Base-by-base conservation (phyloP, 352 stramenopile species). In the Phytophthora crassamura region DNA sequence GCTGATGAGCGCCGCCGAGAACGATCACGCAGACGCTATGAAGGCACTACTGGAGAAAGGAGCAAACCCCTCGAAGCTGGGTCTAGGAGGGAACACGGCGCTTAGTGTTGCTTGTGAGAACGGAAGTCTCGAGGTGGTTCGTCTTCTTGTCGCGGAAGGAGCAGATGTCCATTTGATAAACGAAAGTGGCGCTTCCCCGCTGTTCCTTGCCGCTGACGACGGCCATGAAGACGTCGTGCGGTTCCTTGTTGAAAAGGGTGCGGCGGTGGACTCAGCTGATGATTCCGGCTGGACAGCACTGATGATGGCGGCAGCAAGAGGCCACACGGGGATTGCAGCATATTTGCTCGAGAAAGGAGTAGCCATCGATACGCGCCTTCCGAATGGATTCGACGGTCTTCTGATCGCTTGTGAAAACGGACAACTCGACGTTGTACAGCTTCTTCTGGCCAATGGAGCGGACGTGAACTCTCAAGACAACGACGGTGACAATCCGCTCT, bases 1-100 rank as follows among this genome's bases (percentile, higher is more conserved):
- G 20, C 20, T 56, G 6, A 46, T 56, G 16, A 18, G 14, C 7
- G 48, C 48, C n/a, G n/a, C n/a, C 11, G 38, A 59, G 40, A 46
- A 30, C 14, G 58, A 47, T 7, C n/a, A 47, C 38, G 3, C 20
- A 5, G 20, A 20, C 14, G 32, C 59, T 38, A 47, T 47, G 39
- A 58, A 55, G n/a, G n/a, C 36, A 12, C 33, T 18, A 5, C 6
- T 16, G 28, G 40, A 1, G 22, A 28, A 22, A 18, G 4, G 30
- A 39, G 36, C 9, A 11, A 46, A 59, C 3, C 18, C 62, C 47
- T 38, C 42, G 4, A 51, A 69, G 20, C 39, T 56, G n/a, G n/a
- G n/a, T 2, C 51, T 45, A 9, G 49, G 33, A 25, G 60, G 60
- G 7, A 52, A 43, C 1, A 43, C 38, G 22, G 38, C 38, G 4